Evolutionary conservation across 225 moss, liverwort and hornwort genomes (phyloP), one percentile per base, ranked within the genome.

Genomic region (Bryum argenteum): DNA sequence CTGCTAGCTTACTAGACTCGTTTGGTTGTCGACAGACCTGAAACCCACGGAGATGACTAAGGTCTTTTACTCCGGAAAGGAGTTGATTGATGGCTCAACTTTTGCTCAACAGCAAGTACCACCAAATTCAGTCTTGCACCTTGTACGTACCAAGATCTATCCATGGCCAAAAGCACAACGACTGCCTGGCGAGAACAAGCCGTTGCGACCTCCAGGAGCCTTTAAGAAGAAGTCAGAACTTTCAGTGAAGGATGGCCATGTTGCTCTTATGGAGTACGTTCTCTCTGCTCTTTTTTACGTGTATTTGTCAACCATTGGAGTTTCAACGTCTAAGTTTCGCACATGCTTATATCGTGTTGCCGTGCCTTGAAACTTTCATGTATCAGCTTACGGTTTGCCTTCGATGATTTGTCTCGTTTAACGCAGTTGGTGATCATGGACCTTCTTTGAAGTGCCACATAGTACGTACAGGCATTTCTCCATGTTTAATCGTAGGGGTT

Each of bases 211-310:
- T 57, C 98, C 98, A 26, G 94, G 94, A 64, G 98, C 98, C 14
- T 98, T 98, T 71, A 98, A 98, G 85, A 98, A 98, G 84, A 98
- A 98, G 75, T 98, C 94, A 0, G 98, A 98, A 74, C 91, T 98
- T 44, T 98, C 98, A 71, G 94, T 98, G 57, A 98, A 98, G 78
- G 98, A 98, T 79, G 98, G 98, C 63, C 94, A 98, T 80, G 88
- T 98, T 79, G 94, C 98, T 51, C 87, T 98, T 28, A 92, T 98
- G 98, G 98, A 98, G 98, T 98, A 87, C 75, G 94, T 72, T 61
- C 23, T 77, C 60, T 64, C 45, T 58, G 16, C n/a, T 54, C 26
- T 43, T 43, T 64, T 37, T 22, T 52, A 10, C 69, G 73, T 50
- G 55, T 24, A 12, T 51, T 38, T 54, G 19, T 57, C 67, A 8